These are phyloP conservation scores for Kewa caespitosa DNA, from an alignment of 179 eudicot genomes.

Conservation along the genomic window DNA sequence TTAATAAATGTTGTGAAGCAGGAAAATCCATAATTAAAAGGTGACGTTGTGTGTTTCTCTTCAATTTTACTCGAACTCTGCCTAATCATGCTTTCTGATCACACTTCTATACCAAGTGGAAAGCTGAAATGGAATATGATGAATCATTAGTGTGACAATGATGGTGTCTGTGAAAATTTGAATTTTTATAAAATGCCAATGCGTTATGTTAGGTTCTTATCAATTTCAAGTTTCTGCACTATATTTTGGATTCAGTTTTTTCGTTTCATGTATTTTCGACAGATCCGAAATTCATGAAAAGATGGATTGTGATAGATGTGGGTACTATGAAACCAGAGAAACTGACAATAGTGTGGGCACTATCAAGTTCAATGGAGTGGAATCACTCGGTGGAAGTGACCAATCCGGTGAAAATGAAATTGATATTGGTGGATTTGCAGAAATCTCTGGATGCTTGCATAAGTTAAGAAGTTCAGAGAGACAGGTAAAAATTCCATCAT, in stretches of 20 bases:
- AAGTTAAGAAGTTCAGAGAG: slow-evolving; percentile 63
- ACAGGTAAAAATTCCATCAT: slow-evolving; percentile 52
- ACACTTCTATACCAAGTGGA: neutral
- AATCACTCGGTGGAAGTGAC: slow-evolving; percentile 25
- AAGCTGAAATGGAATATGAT: neutral
- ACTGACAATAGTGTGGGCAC: no score
- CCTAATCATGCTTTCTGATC: neutral
- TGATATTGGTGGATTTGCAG: slow-evolving; percentile 96
- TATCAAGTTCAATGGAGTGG: slow-evolving; percentile 26
- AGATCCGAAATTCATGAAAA: slow-evolving; percentile 98
- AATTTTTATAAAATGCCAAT: neutral
- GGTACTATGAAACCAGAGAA: no score
- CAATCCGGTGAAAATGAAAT: slow-evolving; percentile 44
- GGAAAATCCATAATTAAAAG: neutral
- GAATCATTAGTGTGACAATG: neutral
- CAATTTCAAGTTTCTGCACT: slow-evolving; percentile 7
- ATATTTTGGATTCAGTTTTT: slow-evolving; percentile 5
- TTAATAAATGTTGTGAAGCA: neutral
- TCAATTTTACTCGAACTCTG: neutral
- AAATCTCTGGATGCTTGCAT: slow-evolving; percentile 77
- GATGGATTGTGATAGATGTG: slow-evolving; percentile 84
- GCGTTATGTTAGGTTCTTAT: neutral
- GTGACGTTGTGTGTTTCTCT: neutral
- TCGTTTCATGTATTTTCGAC: slow-evolving; percentile 5
- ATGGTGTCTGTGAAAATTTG: neutral